Evolutionary conservation across 2,329 filamentous ascomycete species (phyloP).

Genomic region (Saccharata proteae): DNA sequence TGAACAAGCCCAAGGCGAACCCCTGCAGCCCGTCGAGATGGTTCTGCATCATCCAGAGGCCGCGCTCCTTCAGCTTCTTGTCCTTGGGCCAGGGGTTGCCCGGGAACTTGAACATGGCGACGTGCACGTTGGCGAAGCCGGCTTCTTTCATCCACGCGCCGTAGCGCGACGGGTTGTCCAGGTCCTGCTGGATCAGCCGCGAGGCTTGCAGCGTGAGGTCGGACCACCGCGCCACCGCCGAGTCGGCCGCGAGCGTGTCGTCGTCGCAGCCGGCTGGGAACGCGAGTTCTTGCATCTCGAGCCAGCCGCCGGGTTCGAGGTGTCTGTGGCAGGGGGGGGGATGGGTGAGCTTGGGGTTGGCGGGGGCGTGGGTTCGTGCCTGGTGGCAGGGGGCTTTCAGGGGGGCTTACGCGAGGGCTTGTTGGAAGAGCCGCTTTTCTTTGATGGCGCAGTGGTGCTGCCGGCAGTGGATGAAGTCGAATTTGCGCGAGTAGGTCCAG

Average conservation of each 20-base stretch:
- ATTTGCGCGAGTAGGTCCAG: conserved; percentile 28
- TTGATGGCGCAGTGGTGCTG: conserved; percentile 7
- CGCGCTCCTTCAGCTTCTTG: conserved; percentile 22
- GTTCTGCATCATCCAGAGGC: conserved; percentile 19
- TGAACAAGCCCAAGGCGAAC: conserved; percentile 24
- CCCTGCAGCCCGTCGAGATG: conserved; percentile 26
- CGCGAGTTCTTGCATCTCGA: conserved; percentile 6
- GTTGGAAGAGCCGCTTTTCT: conserved; percentile 4
- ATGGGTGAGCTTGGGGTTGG: not conserved
- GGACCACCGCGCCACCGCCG: conserved; percentile 5
- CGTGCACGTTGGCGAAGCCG: conserved; percentile 5
- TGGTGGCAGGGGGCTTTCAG: not conserved
- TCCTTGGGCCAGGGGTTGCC: conserved; percentile 17
- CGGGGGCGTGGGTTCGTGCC: no score
- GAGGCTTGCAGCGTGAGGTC: conserved; percentile 5
- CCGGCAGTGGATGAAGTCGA: conserved; percentile 31
- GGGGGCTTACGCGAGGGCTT: conserved; percentile 5
- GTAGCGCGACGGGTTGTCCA: conserved; percentile 3
- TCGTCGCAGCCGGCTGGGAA: conserved; percentile 5
- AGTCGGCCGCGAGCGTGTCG: conserved; percentile 1
- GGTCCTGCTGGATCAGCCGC: conserved; percentile 3
- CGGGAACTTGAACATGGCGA: conserved; percentile 6
- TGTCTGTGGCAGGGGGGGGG: not conserved
- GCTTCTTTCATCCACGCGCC: conserved; percentile 1
- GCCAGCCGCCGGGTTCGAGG: conserved; percentile 4